Evolutionary conservation across 2,329 filamentous ascomycete species (phyloP), one percentile per base, ranked within the genome.

Genomic region (Colletotrichum sp.): DNA sequence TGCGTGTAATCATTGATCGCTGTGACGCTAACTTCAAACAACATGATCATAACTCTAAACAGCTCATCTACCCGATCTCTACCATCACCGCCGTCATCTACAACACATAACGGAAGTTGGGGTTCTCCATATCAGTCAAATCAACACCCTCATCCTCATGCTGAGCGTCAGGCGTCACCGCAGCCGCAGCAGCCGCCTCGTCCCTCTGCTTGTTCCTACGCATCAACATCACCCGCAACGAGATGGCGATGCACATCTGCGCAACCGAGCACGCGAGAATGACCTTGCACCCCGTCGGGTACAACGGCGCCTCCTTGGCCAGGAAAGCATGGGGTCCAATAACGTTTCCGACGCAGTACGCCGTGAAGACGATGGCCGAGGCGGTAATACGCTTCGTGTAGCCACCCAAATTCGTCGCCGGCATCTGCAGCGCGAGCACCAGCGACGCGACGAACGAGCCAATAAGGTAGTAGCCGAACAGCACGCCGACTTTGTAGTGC

Each of bases 391-490:
- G 84, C 80, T 89, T 89, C 2, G 87, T 89, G 76, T 88, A 88
- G 4, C 87, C 87, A 3, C 84, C 88, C 1, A 89, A 78, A 32
- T 89, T 90, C 6, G 86, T 83, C 1, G 87, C 86, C 1, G 88
- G 89, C 81, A 90, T 85, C 76, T 90, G 90, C 36, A 92, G 83
- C 0, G 89, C 88, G 1, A 91, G 82, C 0, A 91, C 89, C 9
- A 92, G 81, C 2, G 88, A 88, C 1, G 86, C 85, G 3, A 91
- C 90, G 69, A 86, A 91, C 1, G 85, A 81, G 0, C 88, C 84
- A 9, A 84, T 77, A 32, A 91, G 87, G 77, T 91, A 91, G 78
- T 90, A 90, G 1, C 87, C 88, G 28, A 89, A 84, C 0, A 91
- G 82, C 0, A 90, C 84, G 2, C 89, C 89, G 32, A 86, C 83